These are phyloP conservation scores for Starmerella vitae DNA, from an alignment of 805 yeast genomes.

Conservation along the genomic window DNA sequence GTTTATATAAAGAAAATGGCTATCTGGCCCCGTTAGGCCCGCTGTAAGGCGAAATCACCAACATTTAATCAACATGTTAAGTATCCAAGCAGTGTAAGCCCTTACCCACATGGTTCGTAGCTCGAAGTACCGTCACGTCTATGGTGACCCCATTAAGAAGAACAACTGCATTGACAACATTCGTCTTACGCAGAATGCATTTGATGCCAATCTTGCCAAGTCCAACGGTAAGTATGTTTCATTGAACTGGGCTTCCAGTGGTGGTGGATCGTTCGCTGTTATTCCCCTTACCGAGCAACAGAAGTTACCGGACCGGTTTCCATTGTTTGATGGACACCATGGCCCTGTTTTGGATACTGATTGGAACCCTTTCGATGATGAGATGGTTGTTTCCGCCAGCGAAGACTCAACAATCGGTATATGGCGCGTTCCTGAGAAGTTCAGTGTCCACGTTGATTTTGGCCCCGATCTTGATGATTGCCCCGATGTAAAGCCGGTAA, in stretches of 20 bases:
- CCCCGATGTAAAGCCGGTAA: conserved; percentile 57
- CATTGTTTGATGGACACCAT: conserved; percentile 89
- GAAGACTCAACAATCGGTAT: conserved; percentile 72
- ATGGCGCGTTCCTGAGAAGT: conserved; percentile 80
- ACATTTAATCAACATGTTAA: no score
- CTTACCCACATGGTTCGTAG: no score
- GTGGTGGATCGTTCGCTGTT: conserved; percentile 96
- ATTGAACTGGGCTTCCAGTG: conserved; percentile 86
- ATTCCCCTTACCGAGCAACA: conserved; percentile 79
- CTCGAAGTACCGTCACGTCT: conserved; percentile 92
- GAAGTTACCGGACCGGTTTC: conserved; percentile 83
- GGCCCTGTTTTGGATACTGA: conserved; percentile 93
- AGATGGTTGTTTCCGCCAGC: conserved; percentile 62
- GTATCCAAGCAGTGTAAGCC: no score
- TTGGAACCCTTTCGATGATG: conserved; percentile 79
- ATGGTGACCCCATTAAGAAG: conserved; percentile 69
- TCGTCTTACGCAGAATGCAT: conserved; percentile 58
- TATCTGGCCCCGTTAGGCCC: no score
- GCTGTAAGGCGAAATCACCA: no score
- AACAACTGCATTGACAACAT: conserved; percentile 61
- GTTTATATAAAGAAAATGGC: no score
- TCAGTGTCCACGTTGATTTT: conserved; percentile 43
- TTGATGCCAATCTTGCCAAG: conserved; percentile 85
- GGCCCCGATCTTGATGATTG: conserved; percentile 37
- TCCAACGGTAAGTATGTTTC: conserved; percentile 76